A percentile compares a stretch with the other conserved stretches of the same genome.
Evolutionary conservation across 805 yeast genomes (phyloP).

Genomic region (Schizosaccharomyces pombe): ASM294v3 CU329670.1:773501-774000

Average conservation of each 20-base stretch:
- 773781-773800: neutral
- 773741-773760: neutral
- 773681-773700: no score
- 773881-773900: neutral
- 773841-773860: slow-evolving; percentile 15
- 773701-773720: neutral
- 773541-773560: neutral
- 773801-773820: neutral
- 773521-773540: neutral
- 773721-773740: neutral
- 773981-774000: neutral
- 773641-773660: neutral
- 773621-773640: neutral
- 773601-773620: neutral
- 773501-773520: neutral
- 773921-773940: neutral
- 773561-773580: neutral
- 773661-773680: no score
- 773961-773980: neutral
- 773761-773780: neutral
- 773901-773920: neutral
- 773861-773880: slow-evolving; percentile 12
- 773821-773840: neutral
- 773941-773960: neutral
- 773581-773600: neutral